Base-by-base conservation (phyloP, 2,329 filamentous ascomycete genomes). In the Diaporthe vexans region DNA sequence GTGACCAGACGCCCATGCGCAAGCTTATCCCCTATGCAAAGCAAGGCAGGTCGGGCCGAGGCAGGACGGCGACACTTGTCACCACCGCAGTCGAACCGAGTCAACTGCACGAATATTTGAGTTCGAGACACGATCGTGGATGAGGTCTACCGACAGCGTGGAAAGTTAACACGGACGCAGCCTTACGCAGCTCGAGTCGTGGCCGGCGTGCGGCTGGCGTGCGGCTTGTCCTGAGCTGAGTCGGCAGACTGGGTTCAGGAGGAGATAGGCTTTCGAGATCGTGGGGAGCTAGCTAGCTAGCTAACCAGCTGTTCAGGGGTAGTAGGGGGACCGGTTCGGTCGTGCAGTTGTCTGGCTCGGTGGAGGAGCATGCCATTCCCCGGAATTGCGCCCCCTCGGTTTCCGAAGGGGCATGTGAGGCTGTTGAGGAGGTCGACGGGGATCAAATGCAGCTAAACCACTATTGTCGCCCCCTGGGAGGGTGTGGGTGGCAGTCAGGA, bases 101-200 rank as follows among this genome's bases (percentile, higher is more conserved):
- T 52, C 46, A 52, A 52, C 33, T 10, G 63, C 46, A 35, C 46
- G 13, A 26, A 8, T 26, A 26, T 52, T 52, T 52, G 37, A 17
- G 29, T 67, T 67, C 3, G 33, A 37, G 46, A 24, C 46, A 37
- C 33, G 7, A 37, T 67, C 46, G n/a, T 67, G 29, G 46, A 24
- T 21, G 8, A 67, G 21, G 29, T 26, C 21, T 67, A 37, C 46
- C 63, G 46, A 67, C 63, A 40, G 63, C 46, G 13, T 67, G 63
- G 63, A 52, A 67, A 37, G 63, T 67, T 52, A 11, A 67, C 21
- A 67, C 21, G 29, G 46, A 67, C 63, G 63, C 63, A 67, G 63
- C 46, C 63, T 37, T 37, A 52, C 29, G 33, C 29, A 51, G 43
- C 63, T 67, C n/a, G 63, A 67, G 46, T 67, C 61, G 43, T 46